A percentile compares a stretch with the other conserved stretches of the same genome.
Evolutionary conservation across 2,329 filamentous ascomycete species (phyloP).

Genomic region (Beauveria australis): DNA sequence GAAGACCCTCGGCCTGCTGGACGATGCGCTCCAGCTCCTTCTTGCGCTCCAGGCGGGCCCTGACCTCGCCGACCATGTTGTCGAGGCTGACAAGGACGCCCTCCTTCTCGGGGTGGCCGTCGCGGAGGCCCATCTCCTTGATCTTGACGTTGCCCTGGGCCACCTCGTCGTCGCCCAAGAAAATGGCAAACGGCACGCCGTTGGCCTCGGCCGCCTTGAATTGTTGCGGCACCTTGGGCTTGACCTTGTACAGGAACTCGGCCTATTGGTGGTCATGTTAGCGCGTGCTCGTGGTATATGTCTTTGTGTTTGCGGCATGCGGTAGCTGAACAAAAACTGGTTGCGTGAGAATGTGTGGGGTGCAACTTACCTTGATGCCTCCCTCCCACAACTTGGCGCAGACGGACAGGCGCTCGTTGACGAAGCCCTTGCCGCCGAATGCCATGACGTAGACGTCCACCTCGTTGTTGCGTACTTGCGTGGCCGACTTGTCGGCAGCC

Average conservation of each 20-base stretch:
- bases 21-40: constrained; percentile 35
- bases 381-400: constrained; percentile 73
- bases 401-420: constrained; percentile 78
- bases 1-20: constrained; percentile 34
- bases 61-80: constrained; percentile 57
- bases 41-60: constrained; percentile 34
- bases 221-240: constrained; percentile 79
- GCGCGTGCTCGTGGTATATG: no score
- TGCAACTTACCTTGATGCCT: constrained; percentile 61
- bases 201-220: constrained; percentile 82
- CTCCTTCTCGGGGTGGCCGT: constrained; percentile 85
- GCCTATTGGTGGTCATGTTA: constrained; percentile 37
- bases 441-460: constrained; percentile 94
- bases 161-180: constrained; percentile 86
- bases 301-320: background rate
- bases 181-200: constrained; percentile 76
- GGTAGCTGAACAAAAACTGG: background rate
- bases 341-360: background rate
- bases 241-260: constrained; percentile 83
- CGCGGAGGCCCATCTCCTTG: constrained; percentile 66
- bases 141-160: constrained; percentile 76
- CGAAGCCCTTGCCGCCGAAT: constrained; percentile 77
- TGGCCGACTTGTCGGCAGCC: constrained; percentile 48
- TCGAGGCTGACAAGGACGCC: constrained; percentile 64
- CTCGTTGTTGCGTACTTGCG: constrained; percentile 54